These are phyloP conservation scores for Gyrodon lividus DNA, from an alignment of 768 basidiomycete species.

Conservation along the genomic window DNA sequence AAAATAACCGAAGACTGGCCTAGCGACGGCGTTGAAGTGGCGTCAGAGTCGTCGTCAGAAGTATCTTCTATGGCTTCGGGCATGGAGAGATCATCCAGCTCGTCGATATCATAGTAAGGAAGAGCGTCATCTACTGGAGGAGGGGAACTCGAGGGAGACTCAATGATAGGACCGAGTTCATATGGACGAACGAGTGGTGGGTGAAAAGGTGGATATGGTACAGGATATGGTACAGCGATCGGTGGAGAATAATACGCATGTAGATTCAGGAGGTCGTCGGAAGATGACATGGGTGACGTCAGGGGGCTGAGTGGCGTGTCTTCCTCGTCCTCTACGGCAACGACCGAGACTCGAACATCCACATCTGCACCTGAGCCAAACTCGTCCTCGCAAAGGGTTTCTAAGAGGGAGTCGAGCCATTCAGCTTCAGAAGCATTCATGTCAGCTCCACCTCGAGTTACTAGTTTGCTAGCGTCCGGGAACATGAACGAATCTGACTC, in stretches of 20 bases:
- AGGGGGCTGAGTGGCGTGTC: constrained; percentile 53
- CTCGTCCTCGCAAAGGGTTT: constrained; percentile 70
- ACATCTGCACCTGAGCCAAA: constrained; percentile 43
- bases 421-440: constrained; percentile 62
- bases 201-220: constrained; percentile 64
- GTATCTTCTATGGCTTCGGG: constrained; percentile 83
- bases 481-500: constrained; percentile 76
- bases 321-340: constrained; percentile 63
- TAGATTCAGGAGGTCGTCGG: constrained; percentile 66
- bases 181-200: constrained; percentile 56
- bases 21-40: constrained; percentile 59
- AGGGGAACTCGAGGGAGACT: constrained; percentile 43
- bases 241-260: constrained; percentile 48
- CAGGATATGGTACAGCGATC: constrained; percentile 54
- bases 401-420: constrained; percentile 81
- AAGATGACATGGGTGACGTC: constrained; percentile 72
- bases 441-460: constrained; percentile 31
- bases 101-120: constrained; percentile 61
- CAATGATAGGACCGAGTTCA: constrained; percentile 43
- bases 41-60: constrained; percentile 84
- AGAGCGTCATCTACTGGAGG: constrained; percentile 48
- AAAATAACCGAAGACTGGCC: constrained; percentile 58
- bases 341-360: constrained; percentile 45
- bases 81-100: constrained; percentile 66
- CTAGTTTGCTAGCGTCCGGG: constrained; percentile 67